Evolutionary conservation across 2,329 filamentous ascomycete genomes (phyloP), one percentile per base, ranked within the genome.

Genomic region (Thelonectria rubi): DNA sequence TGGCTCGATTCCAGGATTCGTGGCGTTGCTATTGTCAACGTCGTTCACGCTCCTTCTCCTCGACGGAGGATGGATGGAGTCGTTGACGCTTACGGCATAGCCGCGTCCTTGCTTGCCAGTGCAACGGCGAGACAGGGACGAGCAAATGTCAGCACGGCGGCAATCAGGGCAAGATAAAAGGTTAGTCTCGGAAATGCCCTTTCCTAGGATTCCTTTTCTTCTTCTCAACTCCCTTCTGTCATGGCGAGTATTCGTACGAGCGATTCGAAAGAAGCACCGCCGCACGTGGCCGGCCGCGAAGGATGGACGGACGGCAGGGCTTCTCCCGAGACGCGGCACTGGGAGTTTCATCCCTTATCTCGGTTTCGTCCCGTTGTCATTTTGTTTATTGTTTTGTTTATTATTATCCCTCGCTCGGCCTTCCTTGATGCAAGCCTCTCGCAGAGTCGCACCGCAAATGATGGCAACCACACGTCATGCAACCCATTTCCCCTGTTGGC

Each of bases 51-150:
- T 52, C 12, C 14, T 15, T 18, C 21, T 17, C 24, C 45, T 43
- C 18, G 26, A 18, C 9, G 21, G 39, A 42, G 9, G 15, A 39
- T 46, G 5, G 15, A 39, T 50, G 51, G 46, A 20, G 57, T 55
- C 43, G 37, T 45, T 20, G 30, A 55, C 39, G 24, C 20, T 49
- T 55, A 20, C 20, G 48, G 48, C 40, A 54, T 54, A 54, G 48
- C 52, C 51, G 43, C 53, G 53, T 42, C 58, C 39, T 61, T 61
- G 10, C 26, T 30, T 30, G 26, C 24, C 40, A 32, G 51, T 47
- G 53, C 58, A 60, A 51, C 51, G 17, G 47, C 40, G 43, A 15
- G 18, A 26, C 50, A 49, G 11, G 49, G 42, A 34, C 49, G 17
- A 21, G 30, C 49, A 49, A 15, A 15, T n/a, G 17, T 43, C 40